Base-by-base conservation (phyloP, 2,329 filamentous ascomycete species). In the Bipolaris bicolor region DNA sequence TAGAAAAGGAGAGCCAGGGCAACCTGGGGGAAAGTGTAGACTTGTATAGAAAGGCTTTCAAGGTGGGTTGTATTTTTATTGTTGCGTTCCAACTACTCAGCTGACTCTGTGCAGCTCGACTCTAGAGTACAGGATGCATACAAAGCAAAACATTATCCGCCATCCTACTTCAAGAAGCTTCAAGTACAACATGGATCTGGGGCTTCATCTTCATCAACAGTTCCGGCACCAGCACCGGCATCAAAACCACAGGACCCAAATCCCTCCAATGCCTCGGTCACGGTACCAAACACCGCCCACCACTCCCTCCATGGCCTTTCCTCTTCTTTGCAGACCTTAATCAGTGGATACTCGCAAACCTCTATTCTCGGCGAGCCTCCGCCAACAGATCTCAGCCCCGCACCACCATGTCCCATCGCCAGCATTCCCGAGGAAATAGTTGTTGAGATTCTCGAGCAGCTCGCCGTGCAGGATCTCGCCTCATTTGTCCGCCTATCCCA, bases 21-120 rank as follows among this genome's bases (percentile, higher is more conserved):
- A 95, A 87, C 61, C 82, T 98, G 49, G 92, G 93, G 5, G 94
- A 98, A 62, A 98, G 94, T 72, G 76, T 99, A 53, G 87, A 85
- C 63, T 84, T 96, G 49, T 99, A 99, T 76, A 87, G 95, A 45
- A 92, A 90, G 75, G 95, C 95, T 0, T 98, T 96, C 75, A 87
- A 89, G 74, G 91, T 94, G 78, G 57, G 82, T 70, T 20, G 11
- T 16, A 37, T 13, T 13, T 20, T 10, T 1, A 16, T 45, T 22
- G 3, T 4, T 16, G 18, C 3, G 20, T 24, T 10, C 7, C 5
- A 18, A 22, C 16, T 9, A 20, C 18, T 47, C 2, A 7, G 39
- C 58, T 70, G 20, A 71, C 54, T 13, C 7, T 10, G 11, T 55
- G 7, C 65, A 94, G 89, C 86, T 99, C 77, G 95, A 98, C 73